Evolutionary conservation across 2,329 filamentous ascomycete genomes (phyloP).

Genomic region (Colletotrichum sidae): DNA sequence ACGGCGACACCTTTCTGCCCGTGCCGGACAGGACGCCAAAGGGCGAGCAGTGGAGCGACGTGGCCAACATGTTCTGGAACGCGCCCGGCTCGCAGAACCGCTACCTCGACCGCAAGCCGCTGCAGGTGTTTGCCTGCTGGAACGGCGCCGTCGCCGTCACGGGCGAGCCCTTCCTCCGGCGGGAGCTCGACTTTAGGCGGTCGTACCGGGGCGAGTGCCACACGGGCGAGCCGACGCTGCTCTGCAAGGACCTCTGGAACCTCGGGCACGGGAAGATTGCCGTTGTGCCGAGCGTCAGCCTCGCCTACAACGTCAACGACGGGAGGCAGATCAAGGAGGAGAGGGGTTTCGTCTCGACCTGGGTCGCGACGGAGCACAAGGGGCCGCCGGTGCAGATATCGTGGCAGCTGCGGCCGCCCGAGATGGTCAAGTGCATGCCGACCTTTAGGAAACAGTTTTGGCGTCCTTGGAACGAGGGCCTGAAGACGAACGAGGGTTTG

Average conservation of each 20-base stretch:
- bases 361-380: conserved; percentile 35
- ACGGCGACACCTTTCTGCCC: conserved; percentile 66
- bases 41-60: conserved; percentile 58
- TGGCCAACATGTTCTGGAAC: conserved; percentile 66
- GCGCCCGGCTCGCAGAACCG: conserved; percentile 50
- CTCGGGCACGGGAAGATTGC: conserved; percentile 63
- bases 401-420: conserved; percentile 58
- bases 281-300: conserved; percentile 65
- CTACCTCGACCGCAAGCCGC: conserved; percentile 53
- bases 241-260: conserved; percentile 69
- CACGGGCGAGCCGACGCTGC: conserved; percentile 66
- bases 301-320: conserved; percentile 63
- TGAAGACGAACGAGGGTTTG: conserved; percentile 35
- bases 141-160: conserved; percentile 65
- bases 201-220: conserved; percentile 57
- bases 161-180: conserved; percentile 57
- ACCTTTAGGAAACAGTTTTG: conserved; percentile 55
- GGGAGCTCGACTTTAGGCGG: conserved; percentile 56
- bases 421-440: conserved; percentile 61
- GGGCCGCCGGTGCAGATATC: conserved; percentile 48
- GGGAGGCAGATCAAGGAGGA: conserved; percentile 58
- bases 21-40: conserved; percentile 53
- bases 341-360: conserved; percentile 58
- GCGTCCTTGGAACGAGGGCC: conserved; percentile 53
- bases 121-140: conserved; percentile 73